A percentile compares a stretch with the other conserved stretches of the same genome.
These are phyloP conservation scores for Globisporangium nunn DNA, from an alignment of 352 stramenopile species.

Conservation along the genomic window DNA sequence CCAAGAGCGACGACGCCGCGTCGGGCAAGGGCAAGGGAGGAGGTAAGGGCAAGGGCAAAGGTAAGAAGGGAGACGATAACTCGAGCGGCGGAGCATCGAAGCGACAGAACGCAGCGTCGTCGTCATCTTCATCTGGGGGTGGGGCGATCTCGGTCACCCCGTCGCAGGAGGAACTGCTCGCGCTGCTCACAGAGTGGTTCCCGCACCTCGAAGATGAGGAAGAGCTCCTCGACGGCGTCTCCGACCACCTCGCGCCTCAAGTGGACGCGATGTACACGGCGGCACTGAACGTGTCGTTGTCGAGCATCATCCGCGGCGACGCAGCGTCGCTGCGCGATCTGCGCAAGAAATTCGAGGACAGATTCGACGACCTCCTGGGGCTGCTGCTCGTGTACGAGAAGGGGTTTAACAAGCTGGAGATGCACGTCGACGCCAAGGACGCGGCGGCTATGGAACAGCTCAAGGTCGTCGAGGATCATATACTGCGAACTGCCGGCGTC, in stretches of 20 bases:
- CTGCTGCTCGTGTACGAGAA: constrained; percentile 55
- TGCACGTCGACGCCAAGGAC: constrained; percentile 49
- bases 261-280: constrained; percentile 44
- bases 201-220: constrained; percentile 54
- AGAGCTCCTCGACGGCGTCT: constrained; percentile 51
- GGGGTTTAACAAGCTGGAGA: constrained; percentile 59
- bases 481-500: constrained; percentile 42
- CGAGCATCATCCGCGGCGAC: constrained; percentile 65
- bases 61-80: constrained; percentile 3
- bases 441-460: constrained; percentile 33
- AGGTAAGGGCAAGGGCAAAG: constrained; percentile 11
- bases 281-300: constrained; percentile 42
- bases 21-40: constrained; percentile 21
- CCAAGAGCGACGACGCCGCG: constrained; percentile 25
- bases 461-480: constrained; percentile 36
- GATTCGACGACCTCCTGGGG: constrained; percentile 54
- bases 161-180: constrained; percentile 28
- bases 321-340: constrained; percentile 62
- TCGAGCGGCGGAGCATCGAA: not conserved
- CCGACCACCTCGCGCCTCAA: constrained; percentile 32
- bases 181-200: constrained; percentile 45
- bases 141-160: constrained; percentile 35
- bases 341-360: constrained; percentile 67
- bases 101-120: not conserved
- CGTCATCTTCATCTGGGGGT: not conserved